Conservation (phyloP, 2,329 filamentous ascomycete genomes). For the Hansfordia pulvinata region DNA sequence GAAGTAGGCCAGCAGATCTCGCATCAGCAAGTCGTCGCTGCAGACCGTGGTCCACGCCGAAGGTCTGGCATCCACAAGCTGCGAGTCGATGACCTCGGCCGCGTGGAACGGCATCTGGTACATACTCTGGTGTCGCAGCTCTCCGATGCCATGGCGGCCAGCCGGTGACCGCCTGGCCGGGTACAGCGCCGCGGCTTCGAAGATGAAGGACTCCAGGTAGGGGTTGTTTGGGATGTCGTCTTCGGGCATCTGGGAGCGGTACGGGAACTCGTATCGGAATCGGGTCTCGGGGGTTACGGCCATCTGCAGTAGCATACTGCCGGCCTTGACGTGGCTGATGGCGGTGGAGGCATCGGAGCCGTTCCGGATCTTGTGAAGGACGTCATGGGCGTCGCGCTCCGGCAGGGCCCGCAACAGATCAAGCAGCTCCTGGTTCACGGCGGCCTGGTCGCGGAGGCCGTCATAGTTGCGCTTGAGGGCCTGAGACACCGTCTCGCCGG, state of each 20-base stretch:
- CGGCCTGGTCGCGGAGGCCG: neutral
- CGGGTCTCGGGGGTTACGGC: slow-evolving; percentile 21
- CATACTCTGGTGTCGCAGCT: slow-evolving; percentile 5
- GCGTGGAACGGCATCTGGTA: slow-evolving; percentile 24
- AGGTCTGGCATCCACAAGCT: slow-evolving; percentile 13
- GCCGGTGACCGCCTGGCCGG: slow-evolving; percentile 1
- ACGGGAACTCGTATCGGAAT: slow-evolving; percentile 25
- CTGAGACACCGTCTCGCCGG: slow-evolving; percentile 7
- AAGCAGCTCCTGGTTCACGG: neutral
- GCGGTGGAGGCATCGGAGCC: neutral
- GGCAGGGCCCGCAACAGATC: neutral
- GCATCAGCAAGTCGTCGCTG: slow-evolving; percentile 20
- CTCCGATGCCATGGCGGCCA: slow-evolving; percentile 1
- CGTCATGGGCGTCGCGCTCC: neutral
- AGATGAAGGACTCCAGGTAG: slow-evolving; percentile 17
- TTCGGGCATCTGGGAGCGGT: slow-evolving; percentile 16
- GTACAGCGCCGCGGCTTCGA: slow-evolving; percentile 7
- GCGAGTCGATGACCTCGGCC: slow-evolving; percentile 18
- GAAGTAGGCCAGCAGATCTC: slow-evolving; percentile 13
- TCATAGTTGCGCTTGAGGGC: neutral
- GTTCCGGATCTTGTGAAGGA: neutral
- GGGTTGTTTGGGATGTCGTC: slow-evolving; percentile 13
- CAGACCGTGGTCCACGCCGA: slow-evolving; percentile 23
- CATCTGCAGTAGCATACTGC: slow-evolving; percentile 23
- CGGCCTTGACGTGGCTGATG: slow-evolving; percentile 4